Evolutionary conservation across 441 rosid genomes (phyloP).

Genomic region (Kokia cookei): DNA sequence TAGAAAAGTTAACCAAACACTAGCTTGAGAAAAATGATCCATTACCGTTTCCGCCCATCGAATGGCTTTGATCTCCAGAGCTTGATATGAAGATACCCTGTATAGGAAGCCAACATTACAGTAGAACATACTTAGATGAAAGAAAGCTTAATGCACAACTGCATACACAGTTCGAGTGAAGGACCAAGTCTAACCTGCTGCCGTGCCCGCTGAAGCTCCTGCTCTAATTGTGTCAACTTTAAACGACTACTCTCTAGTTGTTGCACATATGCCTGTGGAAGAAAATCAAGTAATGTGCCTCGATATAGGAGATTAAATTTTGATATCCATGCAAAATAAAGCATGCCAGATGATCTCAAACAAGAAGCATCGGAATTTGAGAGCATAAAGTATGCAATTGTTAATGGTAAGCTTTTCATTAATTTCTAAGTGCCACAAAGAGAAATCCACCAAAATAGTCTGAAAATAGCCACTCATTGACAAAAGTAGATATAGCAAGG

Average conservation of each 20-base stretch:
- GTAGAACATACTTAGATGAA: background rate
- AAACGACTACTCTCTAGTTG: constrained; percentile 93
- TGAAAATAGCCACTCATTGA: background rate
- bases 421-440: background rate
- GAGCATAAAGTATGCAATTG: background rate
- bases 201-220: constrained; percentile 97
- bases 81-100: constrained; percentile 96
- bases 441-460: background rate
- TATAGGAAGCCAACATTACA: constrained; percentile 2
- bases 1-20: background rate
- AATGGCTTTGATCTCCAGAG: constrained; percentile 92
- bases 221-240: constrained; percentile 94
- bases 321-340: background rate
- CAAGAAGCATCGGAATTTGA: background rate
- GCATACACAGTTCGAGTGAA: constrained; percentile 4
- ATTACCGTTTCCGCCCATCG: constrained; percentile 86
- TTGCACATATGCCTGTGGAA: constrained; percentile 83
- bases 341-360: background rate
- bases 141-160: background rate
- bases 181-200: constrained; percentile 64
- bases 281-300: constrained; percentile 10
- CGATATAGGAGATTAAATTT: background rate
- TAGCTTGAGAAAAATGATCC: background rate
- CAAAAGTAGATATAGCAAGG: background rate
- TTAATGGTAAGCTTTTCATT: background rate